Evolutionary conservation across 305 asterid genomes (phyloP), one percentile per base, ranked within the genome.

Genomic region (Withania somnifera): DNA sequence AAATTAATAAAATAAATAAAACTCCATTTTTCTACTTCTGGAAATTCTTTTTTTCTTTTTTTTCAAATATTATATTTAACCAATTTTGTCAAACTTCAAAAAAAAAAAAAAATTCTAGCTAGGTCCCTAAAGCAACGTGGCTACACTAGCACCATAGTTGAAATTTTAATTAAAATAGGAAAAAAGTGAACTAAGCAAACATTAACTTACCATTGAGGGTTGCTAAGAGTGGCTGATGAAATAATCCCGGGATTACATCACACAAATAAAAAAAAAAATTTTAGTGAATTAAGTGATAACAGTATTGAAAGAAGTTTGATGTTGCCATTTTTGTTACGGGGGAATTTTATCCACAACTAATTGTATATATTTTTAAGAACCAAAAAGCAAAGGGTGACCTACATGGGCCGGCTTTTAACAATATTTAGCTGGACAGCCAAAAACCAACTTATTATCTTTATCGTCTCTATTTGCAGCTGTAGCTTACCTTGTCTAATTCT

Each of bases 401-500:
- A 90, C 93, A 82, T 87, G 93, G 50, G 82, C 96, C 97, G 97
- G 92, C 97, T 88, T 95, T 91, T 91, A 95, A 91, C 98, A 91
- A 91, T 87, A 87, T 91, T 92, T 93, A 92, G 98, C 93, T 91
- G 97, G 90, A 91, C 92, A 93, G 88, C 89, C 97, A 91, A 95
- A 92, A 90, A 91, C 91, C 90, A 88, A 83, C 93, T 90, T 90
- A 92, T 91, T 92, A 90, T 89, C 97, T 76, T 91, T 90, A 56
- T 90, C 95, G 87, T 90, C 97, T 78, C 90, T 85, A 87, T 93
- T 92, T 86, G 84, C 83, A 17, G 91, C 77, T 68, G 30, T 67
- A 4, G 0, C 4, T 15, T 6, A 3, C 10, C 7, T 64, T 0
- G 3, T 7, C 17, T 6, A 5, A 53, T 38, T 32, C 61, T 10